These are phyloP conservation scores for Limnomonas spitsbergensis DNA, from an alignment of 139 green algal genomes.

Conservation along the genomic window DNA sequence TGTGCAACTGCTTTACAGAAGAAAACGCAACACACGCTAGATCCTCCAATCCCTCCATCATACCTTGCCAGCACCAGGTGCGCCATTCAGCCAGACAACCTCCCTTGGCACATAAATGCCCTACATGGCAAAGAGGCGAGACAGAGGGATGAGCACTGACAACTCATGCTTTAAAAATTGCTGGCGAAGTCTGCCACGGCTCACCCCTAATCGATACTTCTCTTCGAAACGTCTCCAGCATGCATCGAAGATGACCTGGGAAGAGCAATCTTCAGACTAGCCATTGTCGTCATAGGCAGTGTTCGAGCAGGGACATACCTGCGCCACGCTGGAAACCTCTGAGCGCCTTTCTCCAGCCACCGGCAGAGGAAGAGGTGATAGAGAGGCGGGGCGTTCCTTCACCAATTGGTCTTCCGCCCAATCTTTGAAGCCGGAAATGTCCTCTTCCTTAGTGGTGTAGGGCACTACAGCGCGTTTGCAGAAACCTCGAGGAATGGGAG, in stretches of 20 bases:
- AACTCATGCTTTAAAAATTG: too few species aligned
- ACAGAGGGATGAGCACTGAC: too few species aligned
- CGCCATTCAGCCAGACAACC: conserved; percentile 85
- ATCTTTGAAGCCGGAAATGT: too few species aligned
- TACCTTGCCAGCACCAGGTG: conserved; percentile 12
- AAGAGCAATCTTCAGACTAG: too few species aligned
- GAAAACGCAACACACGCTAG: too few species aligned
- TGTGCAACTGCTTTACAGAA: too few species aligned
- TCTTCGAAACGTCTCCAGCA: conserved; percentile 76
- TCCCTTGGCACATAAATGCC: conserved; percentile 64
- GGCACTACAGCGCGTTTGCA: background rate
- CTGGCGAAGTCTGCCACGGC: too few species aligned
- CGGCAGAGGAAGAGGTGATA: background rate
- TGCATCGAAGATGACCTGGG: conserved; percentile 61
- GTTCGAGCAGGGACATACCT: too few species aligned
- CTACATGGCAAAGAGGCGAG: background rate
- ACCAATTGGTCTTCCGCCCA: background rate
- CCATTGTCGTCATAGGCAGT: too few species aligned
- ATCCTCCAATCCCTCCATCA: too few species aligned
- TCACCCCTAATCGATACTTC: conserved; percentile 40
- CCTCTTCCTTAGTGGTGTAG: background rate
- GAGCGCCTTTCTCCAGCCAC: background rate
- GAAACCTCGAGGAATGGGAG: background rate
- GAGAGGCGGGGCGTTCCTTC: background rate
- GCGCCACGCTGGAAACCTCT: conserved; percentile 7